Base-by-base conservation (phyloP, 1,284 basidiomycete species). In the Agroathelia rolfsii region DNA sequence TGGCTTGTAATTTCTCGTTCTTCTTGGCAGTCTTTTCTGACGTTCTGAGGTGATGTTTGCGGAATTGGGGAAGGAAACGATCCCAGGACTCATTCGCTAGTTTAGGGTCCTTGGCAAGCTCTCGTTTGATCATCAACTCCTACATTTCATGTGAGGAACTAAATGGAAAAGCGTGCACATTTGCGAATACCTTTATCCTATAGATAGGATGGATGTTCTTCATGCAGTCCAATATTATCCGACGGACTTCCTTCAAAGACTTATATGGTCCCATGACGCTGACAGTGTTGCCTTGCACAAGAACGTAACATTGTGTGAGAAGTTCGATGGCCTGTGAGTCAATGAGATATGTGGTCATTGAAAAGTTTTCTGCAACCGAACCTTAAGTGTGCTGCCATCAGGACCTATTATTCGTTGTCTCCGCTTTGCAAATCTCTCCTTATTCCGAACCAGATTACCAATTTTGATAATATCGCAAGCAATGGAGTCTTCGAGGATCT, bases 181-280 rank as follows among this genome's bases (percentile, higher is more conserved):
- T 23, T 23, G 45, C 59, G 16, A n/a, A n/a, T 22, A 85, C 88
- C 59, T 99, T 99, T 62, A 99, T 99, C 45, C 93, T 82, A 56
- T 99, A 99, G 52, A 99, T 98, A 3, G 95, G 95, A 52, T 99
- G 95, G 32, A 98, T 85, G 52, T 99, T 99, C 62, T 88, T 94
- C 89, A 99, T 95, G 63, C 95, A 99, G 55, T 99, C 95, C 32
- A 97, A 59, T 17, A 99, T 76, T 46, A 98, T 96, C 38, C 93
- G 60, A 36, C 95, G 73, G 3, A 98, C 94, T 55, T 97, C 93
- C 55, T 97, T 98, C 24, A 99, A 63, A 0, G 85, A 82, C 54
- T 94, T 96, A 63, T 85, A 90, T 0, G 85, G 79, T 2, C 95
- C 95, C 93, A 98, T 98, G 3, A 89, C 90, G 28, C 89, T 88